Evolutionary conservation across 768 basidiomycete species (phyloP).

Genomic region (Rhodotorula sphaerocarpa): DNA sequence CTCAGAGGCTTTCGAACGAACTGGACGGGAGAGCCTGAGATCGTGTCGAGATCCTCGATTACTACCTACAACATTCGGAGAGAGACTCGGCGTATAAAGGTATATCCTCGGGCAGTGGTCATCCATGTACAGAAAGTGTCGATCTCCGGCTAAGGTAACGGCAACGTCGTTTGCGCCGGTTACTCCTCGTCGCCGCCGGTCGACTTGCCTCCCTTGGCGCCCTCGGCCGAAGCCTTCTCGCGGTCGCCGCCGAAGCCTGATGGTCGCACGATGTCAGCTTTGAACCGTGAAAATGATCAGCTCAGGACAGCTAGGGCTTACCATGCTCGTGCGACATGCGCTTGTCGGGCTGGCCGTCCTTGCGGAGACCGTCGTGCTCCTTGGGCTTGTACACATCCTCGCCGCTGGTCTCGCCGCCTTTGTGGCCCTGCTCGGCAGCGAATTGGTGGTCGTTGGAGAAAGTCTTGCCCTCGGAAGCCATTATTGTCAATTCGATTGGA

Average conservation of each 20-base stretch:
- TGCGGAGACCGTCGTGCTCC: constrained; percentile 7
- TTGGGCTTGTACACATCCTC: constrained; percentile 18
- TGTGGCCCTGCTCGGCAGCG: constrained; percentile 13
- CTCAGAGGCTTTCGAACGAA: too few species aligned
- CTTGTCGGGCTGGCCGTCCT: constrained; percentile 10
- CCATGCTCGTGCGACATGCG: constrained; percentile 8
- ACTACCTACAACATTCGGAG: too few species aligned
- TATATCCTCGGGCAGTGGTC: too few species aligned
- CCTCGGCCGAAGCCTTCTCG: background rate
- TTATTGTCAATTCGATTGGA: background rate
- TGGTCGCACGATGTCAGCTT: too few species aligned
- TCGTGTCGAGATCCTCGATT: too few species aligned
- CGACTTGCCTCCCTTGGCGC: background rate
- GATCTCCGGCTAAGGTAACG: too few species aligned
- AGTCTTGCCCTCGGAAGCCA: background rate
- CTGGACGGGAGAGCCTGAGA: too few species aligned
- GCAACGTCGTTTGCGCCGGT: too few species aligned
- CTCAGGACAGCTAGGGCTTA: background rate
- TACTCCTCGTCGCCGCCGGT: background rate
- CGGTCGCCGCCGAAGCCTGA: constrained; percentile 14
- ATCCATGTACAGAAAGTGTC: too few species aligned
- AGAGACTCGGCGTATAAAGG: too few species aligned
- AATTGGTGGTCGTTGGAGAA: constrained; percentile 7
- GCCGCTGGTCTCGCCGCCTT: constrained; percentile 6
- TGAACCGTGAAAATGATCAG: background rate